A percentile compares a stretch with the other conserved stretches of the same genome.
These are phyloP conservation scores for Xylaria sp. DNA, from an alignment of 2,329 filamentous ascomycete genomes.

Conservation along the genomic window DNA sequence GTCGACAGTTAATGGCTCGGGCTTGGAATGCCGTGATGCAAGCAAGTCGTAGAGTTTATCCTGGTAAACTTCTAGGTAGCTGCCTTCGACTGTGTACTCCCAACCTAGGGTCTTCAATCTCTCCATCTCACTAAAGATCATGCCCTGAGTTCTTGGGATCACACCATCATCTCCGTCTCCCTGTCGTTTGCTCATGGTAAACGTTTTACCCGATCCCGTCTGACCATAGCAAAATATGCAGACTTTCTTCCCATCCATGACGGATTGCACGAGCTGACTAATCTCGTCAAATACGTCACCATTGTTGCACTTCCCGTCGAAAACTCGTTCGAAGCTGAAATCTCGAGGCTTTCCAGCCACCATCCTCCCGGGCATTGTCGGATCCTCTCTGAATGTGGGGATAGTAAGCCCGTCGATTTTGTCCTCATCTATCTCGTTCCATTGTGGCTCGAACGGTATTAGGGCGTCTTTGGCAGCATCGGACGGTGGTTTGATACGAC, in stretches of 20 bases:
- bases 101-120: constrained; percentile 90
- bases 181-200: constrained; percentile 74
- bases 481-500: constrained; percentile 84
- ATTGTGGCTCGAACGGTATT: constrained; percentile 81
- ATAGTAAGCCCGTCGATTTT: constrained; percentile 90
- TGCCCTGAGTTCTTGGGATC: constrained; percentile 91
- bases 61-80: constrained; percentile 98
- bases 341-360: constrained; percentile 81
- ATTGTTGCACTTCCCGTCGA: constrained; percentile 80
- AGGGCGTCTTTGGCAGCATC: constrained; percentile 68
- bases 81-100: constrained; percentile 93
- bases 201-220: constrained; percentile 96
- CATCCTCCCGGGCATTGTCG: constrained; percentile 69
- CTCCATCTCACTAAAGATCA: constrained; percentile 91
- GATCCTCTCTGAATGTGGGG: constrained; percentile 83
- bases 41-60: constrained; percentile 95
- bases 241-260: constrained; percentile 96
- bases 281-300: constrained; percentile 94
- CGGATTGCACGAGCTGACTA: constrained; percentile 94
- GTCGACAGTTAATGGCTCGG: constrained; percentile 65
- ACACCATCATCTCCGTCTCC: constrained; percentile 83
- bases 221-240: constrained; percentile 99
- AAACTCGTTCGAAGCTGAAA: constrained; percentile 94
- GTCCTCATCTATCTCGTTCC: constrained; percentile 68
- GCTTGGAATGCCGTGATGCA: constrained; percentile 71